Evolutionary conservation across 306 rosid genomes (phyloP).

Genomic region (Herpetospermum pedunculosum): DNA sequence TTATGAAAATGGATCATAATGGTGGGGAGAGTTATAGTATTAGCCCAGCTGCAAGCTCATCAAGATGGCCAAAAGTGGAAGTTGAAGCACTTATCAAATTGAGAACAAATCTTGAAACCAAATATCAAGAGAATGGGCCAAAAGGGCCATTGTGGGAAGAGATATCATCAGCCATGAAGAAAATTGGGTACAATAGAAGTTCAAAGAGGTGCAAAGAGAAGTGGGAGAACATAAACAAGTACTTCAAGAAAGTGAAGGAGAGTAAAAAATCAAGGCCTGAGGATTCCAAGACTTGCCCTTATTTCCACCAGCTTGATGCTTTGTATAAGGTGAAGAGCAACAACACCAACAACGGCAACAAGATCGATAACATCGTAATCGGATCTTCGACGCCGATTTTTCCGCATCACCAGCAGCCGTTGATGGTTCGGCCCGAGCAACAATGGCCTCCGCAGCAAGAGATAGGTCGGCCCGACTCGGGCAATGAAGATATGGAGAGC

Average conservation of each 20-base stretch:
- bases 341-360: background rate
- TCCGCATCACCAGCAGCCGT: slow-evolving; percentile 39
- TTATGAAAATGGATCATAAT: slow-evolving; percentile 10
- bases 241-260: slow-evolving; percentile 84
- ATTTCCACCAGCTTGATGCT: slow-evolving; percentile 62
- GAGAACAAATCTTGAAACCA: slow-evolving; percentile 41
- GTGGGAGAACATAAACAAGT: slow-evolving; percentile 96
- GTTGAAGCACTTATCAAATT: slow-evolving; percentile 54
- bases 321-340: slow-evolving; percentile 46
- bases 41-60: slow-evolving; percentile 13
- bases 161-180: slow-evolving; percentile 63
- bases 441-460: slow-evolving; percentile 49
- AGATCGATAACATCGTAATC: background rate
- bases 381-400: slow-evolving; percentile 2
- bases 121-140: slow-evolving; percentile 67
- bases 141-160: slow-evolving; percentile 90
- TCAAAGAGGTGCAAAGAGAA: slow-evolving; percentile 93
- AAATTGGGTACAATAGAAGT: slow-evolving; percentile 54
- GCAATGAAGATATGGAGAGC: slow-evolving; percentile 7
- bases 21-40: background rate
- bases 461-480: background rate
- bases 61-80: slow-evolving; percentile 74
- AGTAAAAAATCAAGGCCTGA: slow-evolving; percentile 48
- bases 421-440: slow-evolving; percentile 76
- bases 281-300: slow-evolving; percentile 81